Evolutionary conservation across 768 basidiomycete genomes (phyloP).

Genomic region (Tremella fuciformis): DNA sequence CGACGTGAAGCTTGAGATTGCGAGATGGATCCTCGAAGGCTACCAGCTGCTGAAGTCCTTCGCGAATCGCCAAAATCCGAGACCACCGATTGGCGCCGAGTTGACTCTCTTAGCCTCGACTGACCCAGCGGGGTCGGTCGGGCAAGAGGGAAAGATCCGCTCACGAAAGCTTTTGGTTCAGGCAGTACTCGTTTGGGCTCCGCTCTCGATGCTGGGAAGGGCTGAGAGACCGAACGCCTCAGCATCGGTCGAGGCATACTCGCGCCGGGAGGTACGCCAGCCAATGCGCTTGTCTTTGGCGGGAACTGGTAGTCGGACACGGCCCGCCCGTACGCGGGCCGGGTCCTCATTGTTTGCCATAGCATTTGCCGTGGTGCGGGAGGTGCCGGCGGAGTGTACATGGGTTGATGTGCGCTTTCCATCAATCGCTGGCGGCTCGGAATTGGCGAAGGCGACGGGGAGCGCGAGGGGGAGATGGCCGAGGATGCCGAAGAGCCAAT

Average conservation of each 20-base stretch:
- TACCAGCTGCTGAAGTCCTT: not conserved
- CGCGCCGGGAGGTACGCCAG: constrained; percentile 29
- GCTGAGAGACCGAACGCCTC: constrained; percentile 27
- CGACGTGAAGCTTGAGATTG: constrained; percentile 23
- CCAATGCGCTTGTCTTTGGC: constrained; percentile 8
- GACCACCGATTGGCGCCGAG: not conserved
- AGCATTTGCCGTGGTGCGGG: constrained; percentile 24
- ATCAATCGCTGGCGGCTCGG: constrained; percentile 9
- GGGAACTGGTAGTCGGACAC: constrained; percentile 29
- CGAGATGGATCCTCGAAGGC: constrained; percentile 17
- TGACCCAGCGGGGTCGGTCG: constrained; percentile 27
- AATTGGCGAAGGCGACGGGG: constrained; percentile 1
- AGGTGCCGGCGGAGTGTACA: constrained; percentile 36
- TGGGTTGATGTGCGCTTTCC: not conserved
- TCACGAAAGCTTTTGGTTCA: not conserved
- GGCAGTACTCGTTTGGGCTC: not conserved
- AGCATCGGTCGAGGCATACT: constrained; percentile 29
- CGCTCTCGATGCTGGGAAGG: constrained; percentile 17
- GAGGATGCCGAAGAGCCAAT: constrained; percentile 4
- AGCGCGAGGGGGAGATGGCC: constrained; percentile 8
- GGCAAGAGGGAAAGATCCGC: constrained; percentile 28
- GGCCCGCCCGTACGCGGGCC: constrained; percentile 20
- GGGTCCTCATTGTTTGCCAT: constrained; percentile 6
- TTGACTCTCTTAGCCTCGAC: constrained; percentile 27
- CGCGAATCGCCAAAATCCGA: not conserved